These are phyloP conservation scores for Trametes elegans DNA, from an alignment of 768 basidiomycete species.

Conservation along the genomic window DNA sequence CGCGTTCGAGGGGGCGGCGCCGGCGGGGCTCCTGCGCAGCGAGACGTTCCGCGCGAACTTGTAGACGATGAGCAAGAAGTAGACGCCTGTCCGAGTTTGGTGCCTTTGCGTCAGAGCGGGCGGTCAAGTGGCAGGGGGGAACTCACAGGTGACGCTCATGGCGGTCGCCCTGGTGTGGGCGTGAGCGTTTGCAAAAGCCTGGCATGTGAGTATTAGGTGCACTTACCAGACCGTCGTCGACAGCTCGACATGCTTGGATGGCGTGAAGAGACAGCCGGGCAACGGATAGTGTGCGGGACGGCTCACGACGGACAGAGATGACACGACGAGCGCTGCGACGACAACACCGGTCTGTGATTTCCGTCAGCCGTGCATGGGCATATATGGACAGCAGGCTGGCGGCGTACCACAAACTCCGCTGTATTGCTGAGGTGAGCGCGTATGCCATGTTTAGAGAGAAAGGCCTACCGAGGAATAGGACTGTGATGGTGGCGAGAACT, in stretches of 20 bases:
- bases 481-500: background rate
- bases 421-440: background rate
- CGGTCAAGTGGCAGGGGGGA: background rate
- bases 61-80: constrained; percentile 11
- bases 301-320: background rate
- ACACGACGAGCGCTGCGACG: background rate
- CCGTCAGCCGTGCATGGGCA: no score
- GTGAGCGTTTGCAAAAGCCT: background rate
- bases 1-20: background rate
- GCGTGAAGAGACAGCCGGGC: constrained; percentile 2
- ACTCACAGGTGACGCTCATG: constrained; percentile 4
- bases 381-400: no score
- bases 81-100: background rate
- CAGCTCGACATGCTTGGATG: background rate
- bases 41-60: constrained; percentile 10
- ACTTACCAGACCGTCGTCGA: constrained; percentile 1
- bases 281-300: background rate
- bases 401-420: constrained; percentile 6
- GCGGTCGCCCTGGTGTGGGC: background rate
- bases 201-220: background rate
- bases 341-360: background rate
- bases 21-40: background rate
- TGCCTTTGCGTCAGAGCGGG: background rate
- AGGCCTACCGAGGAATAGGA: background rate
- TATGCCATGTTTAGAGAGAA: background rate